Evolutionary conservation across 352 stramenopile genomes (phyloP).

Genomic region (Phytophthora sp.): DNA sequence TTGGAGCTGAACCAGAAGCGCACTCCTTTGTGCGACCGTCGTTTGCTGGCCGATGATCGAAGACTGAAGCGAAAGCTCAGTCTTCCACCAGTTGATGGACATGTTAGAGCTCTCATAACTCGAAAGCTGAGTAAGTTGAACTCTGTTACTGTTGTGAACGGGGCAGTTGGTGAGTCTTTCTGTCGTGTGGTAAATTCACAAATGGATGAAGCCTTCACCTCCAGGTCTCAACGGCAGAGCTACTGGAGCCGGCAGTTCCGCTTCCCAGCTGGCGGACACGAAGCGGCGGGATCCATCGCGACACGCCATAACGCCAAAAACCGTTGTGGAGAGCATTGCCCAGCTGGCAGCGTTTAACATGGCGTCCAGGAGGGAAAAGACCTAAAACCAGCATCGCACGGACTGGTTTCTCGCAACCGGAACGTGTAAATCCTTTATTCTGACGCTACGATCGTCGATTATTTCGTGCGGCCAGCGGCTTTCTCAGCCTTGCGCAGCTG

Average conservation of each 20-base stretch:
- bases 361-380: too few relatives aligned
- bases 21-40: slow-evolving; percentile 13
- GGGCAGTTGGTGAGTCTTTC: slow-evolving; percentile 5
- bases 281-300: slow-evolving; percentile 8
- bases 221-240: slow-evolving; percentile 16
- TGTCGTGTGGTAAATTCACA: slow-evolving; percentile 19
- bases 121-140: neutral
- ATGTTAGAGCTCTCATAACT: slow-evolving; percentile 20
- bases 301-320: slow-evolving; percentile 16
- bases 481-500: slow-evolving; percentile 45
- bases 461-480: slow-evolving; percentile 23
- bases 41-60: slow-evolving; percentile 26
- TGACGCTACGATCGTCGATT: slow-evolving; percentile 19
- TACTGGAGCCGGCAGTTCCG: slow-evolving; percentile 22
- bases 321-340: slow-evolving; percentile 17
- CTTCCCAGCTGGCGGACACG: slow-evolving; percentile 25
- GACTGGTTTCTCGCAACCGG: slow-evolving; percentile 4
- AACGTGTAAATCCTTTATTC: slow-evolving; percentile 25
- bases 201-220: slow-evolving; percentile 15
- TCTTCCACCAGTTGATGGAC: neutral
- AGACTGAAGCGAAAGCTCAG: slow-evolving; percentile 25
- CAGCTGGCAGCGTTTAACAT: slow-evolving; percentile 23
- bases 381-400: too few relatives aligned
- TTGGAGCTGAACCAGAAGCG: slow-evolving; percentile 39
- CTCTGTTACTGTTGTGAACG: neutral